Percentiles rank a stretch among this genome's conserved stretches.
Evolutionary conservation across 2,329 filamentous ascomycete genomes (phyloP).

Genomic region (Fusarium secorum): DNA sequence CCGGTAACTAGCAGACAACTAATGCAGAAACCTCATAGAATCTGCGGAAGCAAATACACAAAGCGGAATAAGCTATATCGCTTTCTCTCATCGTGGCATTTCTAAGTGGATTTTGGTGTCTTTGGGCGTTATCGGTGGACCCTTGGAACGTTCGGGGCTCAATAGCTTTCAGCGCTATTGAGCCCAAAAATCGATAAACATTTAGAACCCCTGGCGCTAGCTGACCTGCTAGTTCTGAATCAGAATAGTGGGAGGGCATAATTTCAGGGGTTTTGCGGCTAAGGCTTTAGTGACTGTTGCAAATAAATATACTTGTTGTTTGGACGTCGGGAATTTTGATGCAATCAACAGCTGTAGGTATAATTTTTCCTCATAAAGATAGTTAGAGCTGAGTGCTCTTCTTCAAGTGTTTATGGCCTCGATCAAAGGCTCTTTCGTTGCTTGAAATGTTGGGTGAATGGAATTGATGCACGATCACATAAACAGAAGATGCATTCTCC

Average conservation of each 20-base stretch:
- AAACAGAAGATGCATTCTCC: too few relatives aligned
- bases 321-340: fast-evolving
- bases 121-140: neutral
- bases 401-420: fast-evolving
- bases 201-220: neutral
- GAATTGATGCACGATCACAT: too few relatives aligned
- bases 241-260: neutral
- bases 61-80: neutral
- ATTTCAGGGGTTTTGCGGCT: neutral
- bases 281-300: neutral
- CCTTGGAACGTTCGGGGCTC: neutral
- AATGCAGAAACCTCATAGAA: fast-evolving
- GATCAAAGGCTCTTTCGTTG: fast-evolving
- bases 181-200: neutral
- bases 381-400: fast-evolving
- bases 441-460: neutral
- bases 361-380: neutral
- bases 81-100: neutral
- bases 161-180: neutral
- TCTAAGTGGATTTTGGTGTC: neutral
- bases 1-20: fast-evolving
- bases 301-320: neutral
- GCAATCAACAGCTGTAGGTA: neutral
- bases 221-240: neutral
- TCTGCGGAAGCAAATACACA: fast-evolving